Evolutionary conservation across 768 basidiomycete species (phyloP).

Genomic region (Pulveroboletus sp.): DNA sequence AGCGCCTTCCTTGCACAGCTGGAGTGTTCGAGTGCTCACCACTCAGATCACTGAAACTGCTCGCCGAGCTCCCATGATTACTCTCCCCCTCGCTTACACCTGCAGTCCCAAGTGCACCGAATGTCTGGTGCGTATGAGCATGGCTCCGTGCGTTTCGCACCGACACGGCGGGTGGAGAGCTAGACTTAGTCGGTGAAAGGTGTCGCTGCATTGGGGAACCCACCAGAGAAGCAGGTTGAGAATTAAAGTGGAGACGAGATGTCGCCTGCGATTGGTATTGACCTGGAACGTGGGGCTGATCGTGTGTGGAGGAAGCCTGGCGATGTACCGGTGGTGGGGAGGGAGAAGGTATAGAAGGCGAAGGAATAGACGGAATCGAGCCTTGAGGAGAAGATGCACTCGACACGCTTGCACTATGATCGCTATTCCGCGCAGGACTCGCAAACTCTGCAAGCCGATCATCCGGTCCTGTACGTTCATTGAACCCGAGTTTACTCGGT

Average conservation of each 20-base stretch:
- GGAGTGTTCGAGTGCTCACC: slow-evolving; percentile 42
- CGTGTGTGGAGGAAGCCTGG: slow-evolving; percentile 21
- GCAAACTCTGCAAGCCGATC: slow-evolving; percentile 35
- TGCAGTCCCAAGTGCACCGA: slow-evolving; percentile 36
- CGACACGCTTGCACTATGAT: slow-evolving; percentile 68
- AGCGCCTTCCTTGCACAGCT: not conserved
- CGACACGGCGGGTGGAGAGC: slow-evolving; percentile 57
- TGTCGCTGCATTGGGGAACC: slow-evolving; percentile 44
- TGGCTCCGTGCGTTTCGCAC: slow-evolving; percentile 51
- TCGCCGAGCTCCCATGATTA: slow-evolving; percentile 66
- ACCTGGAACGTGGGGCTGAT: not conserved
- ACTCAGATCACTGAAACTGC: slow-evolving; percentile 83
- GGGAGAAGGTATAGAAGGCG: slow-evolving; percentile 56
- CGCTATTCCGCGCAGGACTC: slow-evolving; percentile 38
- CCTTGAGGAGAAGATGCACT: slow-evolving; percentile 70
- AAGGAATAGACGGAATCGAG: slow-evolving; percentile 79
- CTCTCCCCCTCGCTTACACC: slow-evolving; percentile 53
- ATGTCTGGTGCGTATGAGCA: slow-evolving; percentile 43
- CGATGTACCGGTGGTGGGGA: slow-evolving; percentile 31
- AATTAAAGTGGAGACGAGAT: slow-evolving; percentile 9
- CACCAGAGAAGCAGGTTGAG: slow-evolving; percentile 16
- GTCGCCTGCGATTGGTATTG: slow-evolving; percentile 7
- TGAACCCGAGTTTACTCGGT: slow-evolving; percentile 27
- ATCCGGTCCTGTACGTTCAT: slow-evolving; percentile 24
- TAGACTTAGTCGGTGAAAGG: slow-evolving; percentile 50